Percentiles rank a stretch among this genome's conserved stretches.
phyloP scores from a whole-genome alignment of 352 stramenopile species.

The Globisporangium ultimum region DNA sequence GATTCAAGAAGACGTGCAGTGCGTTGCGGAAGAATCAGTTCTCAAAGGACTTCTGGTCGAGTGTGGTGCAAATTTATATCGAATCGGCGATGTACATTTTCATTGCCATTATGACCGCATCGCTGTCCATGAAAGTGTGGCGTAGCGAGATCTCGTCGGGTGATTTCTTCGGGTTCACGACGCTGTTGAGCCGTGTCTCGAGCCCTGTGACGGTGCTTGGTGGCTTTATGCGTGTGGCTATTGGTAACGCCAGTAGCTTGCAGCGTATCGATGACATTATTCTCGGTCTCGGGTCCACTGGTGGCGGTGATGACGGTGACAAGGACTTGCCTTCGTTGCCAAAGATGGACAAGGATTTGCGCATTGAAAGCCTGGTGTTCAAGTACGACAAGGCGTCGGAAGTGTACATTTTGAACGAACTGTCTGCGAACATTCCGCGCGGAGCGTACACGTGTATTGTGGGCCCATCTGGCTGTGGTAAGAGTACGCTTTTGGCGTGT shows the following conservation, averaged over 20 bases:
- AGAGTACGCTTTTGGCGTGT: constrained; percentile 84
- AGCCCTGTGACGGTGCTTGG: constrained; percentile 80
- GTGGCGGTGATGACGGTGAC: constrained; percentile 41
- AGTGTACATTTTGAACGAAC: constrained; percentile 80
- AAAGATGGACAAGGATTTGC: constrained; percentile 83
- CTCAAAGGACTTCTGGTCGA: constrained; percentile 88
- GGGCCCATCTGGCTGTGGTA: constrained; percentile 80
- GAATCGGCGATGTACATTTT: constrained; percentile 90
- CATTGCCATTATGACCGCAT: constrained; percentile 82
- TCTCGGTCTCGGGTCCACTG: constrained; percentile 41
- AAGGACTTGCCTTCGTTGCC: constrained; percentile 68
- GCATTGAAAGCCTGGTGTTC: constrained; percentile 78
- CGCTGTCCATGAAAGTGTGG: constrained; percentile 84
- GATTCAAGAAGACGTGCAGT: constrained; percentile 64
- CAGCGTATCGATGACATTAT: constrained; percentile 87
- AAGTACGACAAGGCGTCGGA: constrained; percentile 85
- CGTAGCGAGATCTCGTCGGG: constrained; percentile 60
- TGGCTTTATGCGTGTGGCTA: constrained; percentile 88
- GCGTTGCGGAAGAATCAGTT: constrained; percentile 81
- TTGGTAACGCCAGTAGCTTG: constrained; percentile 82
- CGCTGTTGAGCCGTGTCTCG: constrained; percentile 72
- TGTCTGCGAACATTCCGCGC: constrained; percentile 63
- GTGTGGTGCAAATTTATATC: constrained; percentile 89
- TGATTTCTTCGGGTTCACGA: constrained; percentile 85
- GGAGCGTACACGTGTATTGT: constrained; percentile 86